Conservation (phyloP, 768 basidiomycete genomes). For the Suillus subluteus region DNA sequence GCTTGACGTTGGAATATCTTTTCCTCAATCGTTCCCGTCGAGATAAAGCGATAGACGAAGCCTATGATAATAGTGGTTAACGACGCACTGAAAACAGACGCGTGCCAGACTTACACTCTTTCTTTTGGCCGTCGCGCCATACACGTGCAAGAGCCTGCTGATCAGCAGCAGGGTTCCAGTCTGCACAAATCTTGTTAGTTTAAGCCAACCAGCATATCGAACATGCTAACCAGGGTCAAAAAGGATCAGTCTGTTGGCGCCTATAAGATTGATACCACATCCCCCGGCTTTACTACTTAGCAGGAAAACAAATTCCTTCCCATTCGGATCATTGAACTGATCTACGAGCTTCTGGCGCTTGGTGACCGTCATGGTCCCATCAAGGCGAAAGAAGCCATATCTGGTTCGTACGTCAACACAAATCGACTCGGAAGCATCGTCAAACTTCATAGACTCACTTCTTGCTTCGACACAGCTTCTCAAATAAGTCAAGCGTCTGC, state of each 20-base stretch:
- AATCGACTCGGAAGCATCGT: conserved; percentile 2
- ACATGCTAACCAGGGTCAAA: conserved; percentile 81
- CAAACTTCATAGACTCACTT: conserved; percentile 52
- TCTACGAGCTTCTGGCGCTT: conserved; percentile 97
- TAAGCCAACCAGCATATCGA: background rate
- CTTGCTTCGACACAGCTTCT: conserved; percentile 83
- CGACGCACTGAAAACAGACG: background rate
- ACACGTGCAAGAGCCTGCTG: conserved; percentile 98
- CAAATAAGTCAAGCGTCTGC: conserved; percentile 92
- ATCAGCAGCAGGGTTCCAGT: conserved; percentile 98
- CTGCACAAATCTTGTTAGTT: conserved; percentile 41
- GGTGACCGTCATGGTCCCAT: conserved; percentile 89
- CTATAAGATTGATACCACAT: conserved; percentile 96
- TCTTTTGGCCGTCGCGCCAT: conserved; percentile 99
- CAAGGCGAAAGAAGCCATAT: conserved; percentile 90
- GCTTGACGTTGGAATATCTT: conserved; percentile 99
- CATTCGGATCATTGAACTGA: conserved; percentile 91
- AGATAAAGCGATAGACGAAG: conserved; percentile 98
- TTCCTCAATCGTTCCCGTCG: conserved; percentile 96
- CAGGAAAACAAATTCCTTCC: conserved; percentile 93
- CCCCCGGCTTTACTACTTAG: conserved; percentile 96
- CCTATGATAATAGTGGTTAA: conserved; percentile 46
- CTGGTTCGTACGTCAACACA: conserved; percentile 41
- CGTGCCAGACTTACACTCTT: conserved; percentile 75
- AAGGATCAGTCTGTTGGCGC: conserved; percentile 92